These are phyloP conservation scores for Lindgomyces ingoldianus DNA, from an alignment of 495 filamentous ascomycete species.

Conservation along the genomic window DNA sequence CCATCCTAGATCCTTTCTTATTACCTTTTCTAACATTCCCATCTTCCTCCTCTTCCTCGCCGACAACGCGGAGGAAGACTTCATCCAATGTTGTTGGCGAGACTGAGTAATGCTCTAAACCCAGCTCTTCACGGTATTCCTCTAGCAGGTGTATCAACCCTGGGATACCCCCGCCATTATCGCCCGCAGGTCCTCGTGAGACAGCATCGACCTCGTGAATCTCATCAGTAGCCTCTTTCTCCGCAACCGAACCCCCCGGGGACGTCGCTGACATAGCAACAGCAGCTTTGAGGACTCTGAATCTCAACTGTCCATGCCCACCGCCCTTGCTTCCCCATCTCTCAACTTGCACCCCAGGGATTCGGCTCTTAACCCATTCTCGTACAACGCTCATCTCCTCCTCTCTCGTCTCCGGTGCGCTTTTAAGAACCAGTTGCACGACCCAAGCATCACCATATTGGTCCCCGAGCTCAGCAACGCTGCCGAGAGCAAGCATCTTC, in stretches of 20 bases:
- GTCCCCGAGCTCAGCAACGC: conserved; percentile 57
- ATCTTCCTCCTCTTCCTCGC: conserved; percentile 64
- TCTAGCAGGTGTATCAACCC: conserved; percentile 71
- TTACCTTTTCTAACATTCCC: conserved; percentile 4
- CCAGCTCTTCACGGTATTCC: conserved; percentile 61
- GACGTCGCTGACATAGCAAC: background rate
- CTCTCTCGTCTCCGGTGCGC: conserved; percentile 67
- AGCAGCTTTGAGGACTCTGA: conserved; percentile 56
- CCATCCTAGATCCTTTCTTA: too few relatives aligned
- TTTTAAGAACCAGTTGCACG: conserved; percentile 71
- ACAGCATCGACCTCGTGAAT: background rate
- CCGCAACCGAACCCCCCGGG: background rate
- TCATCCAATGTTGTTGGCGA: conserved; percentile 83
- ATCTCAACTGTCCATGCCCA: conserved; percentile 74
- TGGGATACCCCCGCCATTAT: conserved; percentile 50
- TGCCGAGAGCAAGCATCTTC: conserved; percentile 70
- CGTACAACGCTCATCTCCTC: conserved; percentile 65
- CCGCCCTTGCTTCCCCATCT: conserved; percentile 16
- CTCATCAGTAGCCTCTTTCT: conserved; percentile 26
- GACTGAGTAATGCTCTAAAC: conserved; percentile 78
- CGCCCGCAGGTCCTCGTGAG: background rate
- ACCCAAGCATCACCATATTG: conserved; percentile 64
- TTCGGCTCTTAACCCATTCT: conserved; percentile 54
- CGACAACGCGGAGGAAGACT: conserved; percentile 82
- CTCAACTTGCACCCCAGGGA: conserved; percentile 67